Percentiles rank a stretch among this genome's conserved stretches.
Evolutionary conservation across 805 yeast genomes (phyloP).

Genomic region (Monosporozyma yasuniensis): DNA sequence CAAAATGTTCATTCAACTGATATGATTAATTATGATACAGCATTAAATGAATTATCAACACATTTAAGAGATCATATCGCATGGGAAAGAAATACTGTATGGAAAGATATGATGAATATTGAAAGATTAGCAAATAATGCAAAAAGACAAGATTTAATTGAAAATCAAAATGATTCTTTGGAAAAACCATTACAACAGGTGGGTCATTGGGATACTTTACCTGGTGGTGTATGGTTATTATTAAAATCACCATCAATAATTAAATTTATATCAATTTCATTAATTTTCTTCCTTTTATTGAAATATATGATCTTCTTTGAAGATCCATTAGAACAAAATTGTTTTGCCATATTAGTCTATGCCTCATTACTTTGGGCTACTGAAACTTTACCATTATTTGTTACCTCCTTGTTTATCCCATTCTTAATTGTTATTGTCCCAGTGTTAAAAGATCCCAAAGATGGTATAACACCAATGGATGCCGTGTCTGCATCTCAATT

Average conservation of each 20-base stretch:
- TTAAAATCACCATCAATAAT: slow-evolving; percentile 14
- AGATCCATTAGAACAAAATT: slow-evolving; percentile 57
- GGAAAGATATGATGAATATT: slow-evolving; percentile 92
- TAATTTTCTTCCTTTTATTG: slow-evolving; percentile 37
- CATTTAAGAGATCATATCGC: slow-evolving; percentile 85
- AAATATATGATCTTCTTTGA: slow-evolving; percentile 34
- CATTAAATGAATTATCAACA: slow-evolving; percentile 41
- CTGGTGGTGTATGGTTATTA: slow-evolving; percentile 9
- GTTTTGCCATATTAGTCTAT: slow-evolving; percentile 74
- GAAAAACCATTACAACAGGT: slow-evolving; percentile 8
- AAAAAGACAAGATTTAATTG: slow-evolving; percentile 28
- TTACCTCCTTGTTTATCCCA: slow-evolving; percentile 79
- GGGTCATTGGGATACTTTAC: slow-evolving; percentile 11
- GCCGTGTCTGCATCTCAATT: slow-evolving; percentile 59
- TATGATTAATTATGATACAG: slow-evolving; percentile 19
- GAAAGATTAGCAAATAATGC: slow-evolving; percentile 84
- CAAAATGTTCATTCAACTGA: slow-evolving; percentile 9
- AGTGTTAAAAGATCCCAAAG: slow-evolving; percentile 51
- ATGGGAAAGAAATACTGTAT: slow-evolving; percentile 95
- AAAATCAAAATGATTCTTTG: neutral
- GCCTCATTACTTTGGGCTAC: slow-evolving; percentile 93
- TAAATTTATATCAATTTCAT: slow-evolving; percentile 40
- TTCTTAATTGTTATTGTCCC: slow-evolving; percentile 64
- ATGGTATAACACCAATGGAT: slow-evolving; percentile 39
- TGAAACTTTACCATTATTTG: slow-evolving; percentile 74